A percentile compares a stretch with the other conserved stretches of the same genome.
Conservation (phyloP, 495 filamentous ascomycete genomes). For the Recurvomyces mirabilis region DNA sequence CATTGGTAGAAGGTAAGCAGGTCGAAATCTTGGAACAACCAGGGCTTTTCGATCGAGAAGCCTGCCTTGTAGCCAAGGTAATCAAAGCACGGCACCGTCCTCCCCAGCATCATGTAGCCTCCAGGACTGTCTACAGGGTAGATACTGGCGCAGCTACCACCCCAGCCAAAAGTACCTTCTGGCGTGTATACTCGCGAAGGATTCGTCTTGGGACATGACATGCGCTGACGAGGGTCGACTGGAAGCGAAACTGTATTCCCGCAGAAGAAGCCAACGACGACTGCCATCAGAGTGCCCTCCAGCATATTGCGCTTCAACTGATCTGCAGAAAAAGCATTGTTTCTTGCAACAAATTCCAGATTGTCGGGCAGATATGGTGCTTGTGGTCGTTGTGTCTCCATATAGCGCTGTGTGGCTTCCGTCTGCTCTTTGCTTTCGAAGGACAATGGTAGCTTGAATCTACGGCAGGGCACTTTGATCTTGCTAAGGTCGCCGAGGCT, state of each 20-base stretch:
- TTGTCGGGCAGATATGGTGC: conserved; percentile 50
- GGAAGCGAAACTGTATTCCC: conserved; percentile 45
- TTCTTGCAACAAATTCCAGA: conserved; percentile 44
- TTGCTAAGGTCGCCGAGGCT: conserved; percentile 27
- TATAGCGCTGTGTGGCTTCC: conserved; percentile 43
- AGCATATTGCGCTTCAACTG: conserved; percentile 39
- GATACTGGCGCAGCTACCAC: conserved; percentile 43
- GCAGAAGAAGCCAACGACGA: conserved; percentile 48
- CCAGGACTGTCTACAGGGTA: conserved; percentile 50
- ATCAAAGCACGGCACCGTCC: conserved; percentile 46
- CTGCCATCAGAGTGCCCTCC: conserved; percentile 38
- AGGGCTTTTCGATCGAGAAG: conserved; percentile 36
- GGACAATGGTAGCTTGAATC: conserved; percentile 43
- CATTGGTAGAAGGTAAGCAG: conserved; percentile 46
- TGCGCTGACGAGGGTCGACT: conserved; percentile 42
- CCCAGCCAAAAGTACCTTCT: conserved; percentile 37
- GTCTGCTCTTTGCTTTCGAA: conserved; percentile 41
- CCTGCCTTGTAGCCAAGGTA: conserved; percentile 40
- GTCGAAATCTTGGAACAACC: conserved; percentile 50
- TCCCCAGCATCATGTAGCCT: conserved; percentile 43
- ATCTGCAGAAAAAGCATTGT: conserved; percentile 42
- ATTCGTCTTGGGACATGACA: conserved; percentile 49
- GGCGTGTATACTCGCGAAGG: conserved; percentile 48
- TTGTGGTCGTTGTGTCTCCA: conserved; percentile 45
- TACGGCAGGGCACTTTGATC: conserved; percentile 40